Base-by-base conservation (phyloP, 2,329 filamentous ascomycete species). In the Diaporthe vaccinii region DNA sequence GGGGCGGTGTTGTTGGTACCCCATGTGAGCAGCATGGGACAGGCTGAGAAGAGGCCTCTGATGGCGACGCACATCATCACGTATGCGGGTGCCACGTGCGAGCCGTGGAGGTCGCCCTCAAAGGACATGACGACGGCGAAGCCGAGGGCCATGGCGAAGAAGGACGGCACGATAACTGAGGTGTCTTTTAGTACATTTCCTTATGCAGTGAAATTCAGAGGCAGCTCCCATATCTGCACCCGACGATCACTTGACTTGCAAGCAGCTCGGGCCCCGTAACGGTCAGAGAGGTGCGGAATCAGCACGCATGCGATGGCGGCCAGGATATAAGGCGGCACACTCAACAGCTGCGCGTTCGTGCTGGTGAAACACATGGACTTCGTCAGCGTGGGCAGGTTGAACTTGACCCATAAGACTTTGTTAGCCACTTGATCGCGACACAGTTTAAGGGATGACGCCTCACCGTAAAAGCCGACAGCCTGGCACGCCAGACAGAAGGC, bases 321-420 rank as follows among this genome's bases (percentile, higher is more conserved):
- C 20, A 73, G 41, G 22, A 73, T 25, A 12, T 73, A 73, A 20
- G 70, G 70, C 41, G 70, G 70, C 20, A 53, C 70, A 22, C 57
- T 73, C 22, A 73, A 10, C 7, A 73, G 20, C 17, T 73, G 70
- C 4, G 70, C 70, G n/a, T 62, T 73, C 15, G 70, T 73, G 22
- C 41, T 73, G 44, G 36, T 73, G n/a, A 73, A 73, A 1, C 70
- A 58, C 70, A 73, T 73, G 41, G 70, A 62, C n/a, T 61, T 39
- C 1, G 70, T 55, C 57, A 73, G 28, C 3, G 41, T 73, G 14
- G 70, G 70, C 4, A 73, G 70, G 49, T 61, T 49, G 36, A 73
- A 73, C 22, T 73, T 73, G 22, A 53, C 41, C 10, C 57, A 58
- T 65, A 9, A n/a, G 15, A 39, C n/a, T 7, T 31, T 0, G 39